These are phyloP conservation scores for Hemileia vastatrix DNA, from an alignment of 1,284 basidiomycete genomes.

Conservation along the genomic window DNA sequence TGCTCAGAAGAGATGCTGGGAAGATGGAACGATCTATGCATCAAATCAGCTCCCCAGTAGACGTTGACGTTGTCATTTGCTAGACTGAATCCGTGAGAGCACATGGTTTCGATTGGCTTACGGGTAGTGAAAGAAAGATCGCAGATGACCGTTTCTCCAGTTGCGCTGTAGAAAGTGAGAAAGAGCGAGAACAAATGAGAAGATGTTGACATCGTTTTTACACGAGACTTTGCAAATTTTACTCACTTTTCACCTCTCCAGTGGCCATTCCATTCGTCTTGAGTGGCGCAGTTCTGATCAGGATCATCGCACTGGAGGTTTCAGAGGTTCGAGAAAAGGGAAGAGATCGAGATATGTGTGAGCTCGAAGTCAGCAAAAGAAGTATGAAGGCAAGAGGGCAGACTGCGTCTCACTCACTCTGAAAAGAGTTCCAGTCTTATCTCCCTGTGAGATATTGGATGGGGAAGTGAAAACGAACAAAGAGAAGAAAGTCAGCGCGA, in stretches of 20 bases:
- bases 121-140: constrained; percentile 28
- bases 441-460: too few species aligned
- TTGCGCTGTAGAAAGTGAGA: constrained; percentile 32
- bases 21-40: constrained; percentile 47
- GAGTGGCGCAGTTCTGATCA: constrained; percentile 42
- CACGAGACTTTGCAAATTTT: not conserved
- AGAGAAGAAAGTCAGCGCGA: too few species aligned
- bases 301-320: constrained; percentile 47
- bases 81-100: constrained; percentile 44
- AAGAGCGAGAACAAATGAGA: not conserved
- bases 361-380: too few species aligned
- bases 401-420: too few species aligned
- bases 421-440: too few species aligned
- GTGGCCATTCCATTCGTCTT: constrained; percentile 46
- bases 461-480: too few species aligned
- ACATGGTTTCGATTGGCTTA: constrained; percentile 32
- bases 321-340: too few species aligned
- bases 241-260: constrained; percentile 48
- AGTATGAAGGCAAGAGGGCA: too few species aligned
- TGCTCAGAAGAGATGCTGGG: constrained; percentile 40
- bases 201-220: not conserved
- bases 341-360: too few species aligned
- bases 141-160: constrained; percentile 46
- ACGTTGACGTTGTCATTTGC: constrained; percentile 33
- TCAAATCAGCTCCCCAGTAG: constrained; percentile 46